These are phyloP conservation scores for Calonectria leucothoes DNA, from an alignment of 2,329 filamentous ascomycete genomes.

Conservation along the genomic window DNA sequence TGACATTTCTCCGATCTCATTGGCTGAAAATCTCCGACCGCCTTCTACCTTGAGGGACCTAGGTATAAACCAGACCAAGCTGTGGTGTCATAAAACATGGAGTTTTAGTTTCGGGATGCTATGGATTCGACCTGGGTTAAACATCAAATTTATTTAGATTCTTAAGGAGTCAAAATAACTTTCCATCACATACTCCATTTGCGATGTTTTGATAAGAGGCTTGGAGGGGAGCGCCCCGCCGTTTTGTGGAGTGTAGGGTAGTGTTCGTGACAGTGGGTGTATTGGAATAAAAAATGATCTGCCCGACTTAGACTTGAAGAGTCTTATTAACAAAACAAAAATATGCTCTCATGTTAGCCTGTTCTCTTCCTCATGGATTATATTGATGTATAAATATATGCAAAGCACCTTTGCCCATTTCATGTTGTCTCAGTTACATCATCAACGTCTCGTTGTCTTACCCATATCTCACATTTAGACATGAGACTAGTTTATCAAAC, in stretches of 20 bases:
- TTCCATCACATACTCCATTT: background rate
- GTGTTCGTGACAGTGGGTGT: background rate
- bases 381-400: no score
- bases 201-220: background rate
- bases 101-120: background rate
- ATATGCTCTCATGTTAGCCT: no score
- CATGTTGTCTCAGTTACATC: background rate
- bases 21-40: background rate
- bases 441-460: background rate
- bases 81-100: background rate
- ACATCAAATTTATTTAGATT: no score
- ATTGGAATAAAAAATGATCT: background rate
- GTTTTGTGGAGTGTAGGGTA: background rate
- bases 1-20: background rate
- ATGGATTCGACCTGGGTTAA: no score
- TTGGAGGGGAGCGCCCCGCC: background rate
- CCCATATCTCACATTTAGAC: background rate
- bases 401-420: no score
- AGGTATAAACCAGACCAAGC: background rate
- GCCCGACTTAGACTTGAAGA: background rate
- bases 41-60: background rate
- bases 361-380: no score
- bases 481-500: background rate
- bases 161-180: background rate
- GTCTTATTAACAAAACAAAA: no score